phyloP scores from a whole-genome alignment of 1,284 basidiomycete genomes.

The Cerioporus squamosus region DNA sequence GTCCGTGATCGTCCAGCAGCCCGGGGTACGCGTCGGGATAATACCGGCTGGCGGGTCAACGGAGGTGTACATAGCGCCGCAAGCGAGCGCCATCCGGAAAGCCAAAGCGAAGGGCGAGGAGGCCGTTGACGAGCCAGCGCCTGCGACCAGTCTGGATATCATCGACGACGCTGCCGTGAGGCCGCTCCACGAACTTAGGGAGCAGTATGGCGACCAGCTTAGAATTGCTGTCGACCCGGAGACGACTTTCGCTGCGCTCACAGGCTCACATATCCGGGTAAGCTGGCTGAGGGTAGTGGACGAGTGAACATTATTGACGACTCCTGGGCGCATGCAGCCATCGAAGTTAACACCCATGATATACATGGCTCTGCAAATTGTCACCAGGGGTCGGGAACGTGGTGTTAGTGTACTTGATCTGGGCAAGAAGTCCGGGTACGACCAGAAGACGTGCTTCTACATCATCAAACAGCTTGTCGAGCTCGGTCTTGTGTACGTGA shows the following conservation, averaged over 20 bases:
- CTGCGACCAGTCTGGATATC: conserved; percentile 47
- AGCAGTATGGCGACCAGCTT: conserved; percentile 61
- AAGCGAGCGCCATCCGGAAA: conserved; percentile 65
- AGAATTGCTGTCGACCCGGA: conserved; percentile 78
- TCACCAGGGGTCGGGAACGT: conserved; percentile 77
- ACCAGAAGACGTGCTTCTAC: conserved; percentile 90
- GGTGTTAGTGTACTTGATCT: conserved; percentile 82
- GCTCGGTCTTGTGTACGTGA: conserved; percentile 74
- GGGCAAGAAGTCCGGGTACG: conserved; percentile 80
- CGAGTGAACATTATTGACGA: conserved; percentile 4
- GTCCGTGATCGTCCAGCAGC: conserved; percentile 74
- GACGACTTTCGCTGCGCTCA: conserved; percentile 77
- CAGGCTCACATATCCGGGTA: conserved; percentile 82
- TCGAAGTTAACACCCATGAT: conserved; percentile 82
- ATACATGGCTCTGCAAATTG: conserved; percentile 85
- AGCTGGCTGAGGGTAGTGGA: conserved; percentile 27
- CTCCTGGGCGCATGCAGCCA: conserved; percentile 49
- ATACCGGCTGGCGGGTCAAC: conserved; percentile 58
- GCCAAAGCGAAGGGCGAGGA: conserved; percentile 59
- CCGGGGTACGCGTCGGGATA: conserved; percentile 71
- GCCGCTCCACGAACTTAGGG: conserved; percentile 56
- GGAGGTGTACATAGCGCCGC: conserved; percentile 78
- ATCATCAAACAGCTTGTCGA: conserved; percentile 76
- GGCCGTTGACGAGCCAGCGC: conserved; percentile 42
- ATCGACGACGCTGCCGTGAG: conserved; percentile 57